Evolutionary conservation across 1,284 basidiomycete genomes (phyloP), one percentile per base, ranked within the genome.

Genomic region (Xerocomus amazonicus): DNA sequence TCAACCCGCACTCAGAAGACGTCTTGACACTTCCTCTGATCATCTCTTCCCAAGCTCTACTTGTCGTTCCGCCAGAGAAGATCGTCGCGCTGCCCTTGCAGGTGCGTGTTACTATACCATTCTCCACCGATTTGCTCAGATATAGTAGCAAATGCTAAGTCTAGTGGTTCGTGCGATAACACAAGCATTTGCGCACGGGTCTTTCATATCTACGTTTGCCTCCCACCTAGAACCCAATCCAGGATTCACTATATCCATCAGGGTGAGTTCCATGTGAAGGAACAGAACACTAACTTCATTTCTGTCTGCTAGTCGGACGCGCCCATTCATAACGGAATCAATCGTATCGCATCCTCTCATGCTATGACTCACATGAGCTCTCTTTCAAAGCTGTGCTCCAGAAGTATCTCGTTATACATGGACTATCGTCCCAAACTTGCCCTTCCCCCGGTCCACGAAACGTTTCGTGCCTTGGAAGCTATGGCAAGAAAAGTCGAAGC

Each of bases 31-130:
- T 70, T 12, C 61, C 69, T 16, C 57, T 85, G 42, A 71, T 84
- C 3, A 58, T 84, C 23, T 73, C 78, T 1, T 78, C 82, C 6
- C 79, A 79, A 45, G 80, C 78, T n/a, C 60, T 84, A 2, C 73
- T 79, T 3, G 63, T 79, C 4, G 73, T 86, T 14, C 69, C 75
- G 1, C 69, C 73, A 13, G 62, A 73, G 41, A 80, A 81, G 55
- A 65, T 86, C 28, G 75, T 74, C 51, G 81, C 78, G 0, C 67
- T 87, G 0, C 83, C 84, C 3, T 64, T 87, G 7, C 63, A 73
- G 8, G 70, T 76, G 50, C 10, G 73, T 59, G n/a, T 41, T 12
- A 7, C 26, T 6, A 4, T 29, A 2, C 36, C 14, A 9, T 10
- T n/a, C 6, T n/a, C n/a, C 33, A 3, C 16, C 26, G 1, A 16